A percentile compares a stretch with the other conserved stretches of the same genome.
phyloP scores from a whole-genome alignment of 805 yeast genomes.

The Scheffersomyces amazonensis region DNA sequence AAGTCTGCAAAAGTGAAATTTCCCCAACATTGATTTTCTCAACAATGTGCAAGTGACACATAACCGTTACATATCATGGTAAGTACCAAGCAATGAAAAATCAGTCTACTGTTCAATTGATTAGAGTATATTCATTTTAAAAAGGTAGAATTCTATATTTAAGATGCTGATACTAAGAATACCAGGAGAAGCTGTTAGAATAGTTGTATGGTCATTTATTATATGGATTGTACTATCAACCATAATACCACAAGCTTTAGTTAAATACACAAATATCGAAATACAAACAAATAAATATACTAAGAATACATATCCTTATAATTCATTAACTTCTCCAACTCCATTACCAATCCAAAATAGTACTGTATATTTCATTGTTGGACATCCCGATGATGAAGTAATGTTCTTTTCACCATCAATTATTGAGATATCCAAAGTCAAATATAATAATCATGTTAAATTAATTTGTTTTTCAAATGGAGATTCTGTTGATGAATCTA shows the following conservation, averaged over 20 bases:
- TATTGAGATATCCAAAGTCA: conserved; percentile 44
- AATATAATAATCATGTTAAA: conserved; percentile 49
- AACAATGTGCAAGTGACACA: no score
- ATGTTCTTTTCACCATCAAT: conserved; percentile 93
- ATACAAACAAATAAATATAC: conserved; percentile 23
- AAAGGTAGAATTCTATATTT: no score
- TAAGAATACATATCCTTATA: conserved; percentile 27
- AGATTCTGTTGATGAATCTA: conserved; percentile 56
- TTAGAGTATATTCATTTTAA: no score
- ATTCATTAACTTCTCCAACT: conserved; percentile 33
- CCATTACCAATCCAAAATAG: conserved; percentile 32
- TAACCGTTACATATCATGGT: no score
- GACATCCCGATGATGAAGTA: conserved; percentile 98
- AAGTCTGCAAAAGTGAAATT: no score
- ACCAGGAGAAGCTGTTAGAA: conserved; percentile 8
- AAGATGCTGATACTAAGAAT: conserved; percentile 6
- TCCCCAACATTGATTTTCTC: no score
- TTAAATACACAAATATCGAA: conserved; percentile 26
- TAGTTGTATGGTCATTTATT: conserved; percentile 23
- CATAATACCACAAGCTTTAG: conserved; percentile 33
- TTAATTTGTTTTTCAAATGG: conserved; percentile 78
- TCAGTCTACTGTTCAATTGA: no score
- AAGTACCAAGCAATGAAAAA: no score
- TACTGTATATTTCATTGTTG: conserved; percentile 58
- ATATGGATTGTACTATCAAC: conserved; percentile 41